phyloP scores from a whole-genome alignment of 306 rosid genomes.

The Cucurbita ficifolia region DNA sequence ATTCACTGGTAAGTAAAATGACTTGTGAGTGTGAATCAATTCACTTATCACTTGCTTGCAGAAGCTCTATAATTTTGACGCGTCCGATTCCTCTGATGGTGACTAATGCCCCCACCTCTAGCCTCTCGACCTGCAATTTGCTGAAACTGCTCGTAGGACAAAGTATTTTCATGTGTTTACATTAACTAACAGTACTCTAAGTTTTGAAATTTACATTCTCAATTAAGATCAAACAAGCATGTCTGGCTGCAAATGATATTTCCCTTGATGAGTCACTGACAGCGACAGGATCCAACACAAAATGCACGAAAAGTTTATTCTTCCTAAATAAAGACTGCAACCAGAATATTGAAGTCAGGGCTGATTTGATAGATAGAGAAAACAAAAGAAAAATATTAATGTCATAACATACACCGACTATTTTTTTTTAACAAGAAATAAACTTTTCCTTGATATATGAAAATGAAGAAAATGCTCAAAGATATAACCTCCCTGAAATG shows the following conservation, averaged over 20 bases:
- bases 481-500: neutral
- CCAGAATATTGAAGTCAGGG: neutral
- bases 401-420: neutral
- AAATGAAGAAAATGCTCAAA: neutral
- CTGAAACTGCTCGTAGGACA: slow-evolving; percentile 15
- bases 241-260: slow-evolving; percentile 32
- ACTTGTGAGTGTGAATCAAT: neutral
- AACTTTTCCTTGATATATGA: neutral
- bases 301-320: slow-evolving; percentile 35
- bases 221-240: slow-evolving; percentile 27
- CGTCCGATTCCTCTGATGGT: slow-evolving; percentile 37
- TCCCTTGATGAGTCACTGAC: slow-evolving; percentile 22
- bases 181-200: neutral
- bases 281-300: slow-evolving; percentile 34
- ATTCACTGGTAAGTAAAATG: neutral
- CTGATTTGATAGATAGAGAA: neutral
- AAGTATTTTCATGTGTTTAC: too few relatives aligned
- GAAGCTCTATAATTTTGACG: slow-evolving; percentile 16
- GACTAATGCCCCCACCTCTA: slow-evolving; percentile 38
- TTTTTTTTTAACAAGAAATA: too few relatives aligned
- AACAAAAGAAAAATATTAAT: neutral
- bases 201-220: slow-evolving; percentile 28
- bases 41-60: slow-evolving; percentile 19
- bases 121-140: slow-evolving; percentile 24
- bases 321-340: slow-evolving; percentile 23